Evolutionary conservation across 163 green algal species (phyloP).

Genomic region (Chloromonas sp.): DNA sequence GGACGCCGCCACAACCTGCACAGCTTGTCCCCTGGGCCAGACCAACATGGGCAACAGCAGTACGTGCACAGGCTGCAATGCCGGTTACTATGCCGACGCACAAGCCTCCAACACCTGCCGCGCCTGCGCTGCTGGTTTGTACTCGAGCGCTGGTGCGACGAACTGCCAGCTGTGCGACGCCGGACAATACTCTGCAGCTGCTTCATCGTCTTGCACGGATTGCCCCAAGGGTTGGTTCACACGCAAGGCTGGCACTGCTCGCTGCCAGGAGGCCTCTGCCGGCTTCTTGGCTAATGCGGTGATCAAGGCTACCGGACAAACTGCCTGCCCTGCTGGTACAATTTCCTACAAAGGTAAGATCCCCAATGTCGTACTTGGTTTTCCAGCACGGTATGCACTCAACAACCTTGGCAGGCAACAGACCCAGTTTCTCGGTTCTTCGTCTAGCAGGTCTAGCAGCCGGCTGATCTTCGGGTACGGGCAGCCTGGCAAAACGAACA

Average conservation of each 20-base stretch:
- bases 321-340: not conserved
- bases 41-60: not conserved
- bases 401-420: too few species aligned
- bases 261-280: not conserved
- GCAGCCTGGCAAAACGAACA: too few species aligned
- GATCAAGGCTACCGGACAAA: not conserved
- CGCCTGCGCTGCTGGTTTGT: constrained; percentile 4
- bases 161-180: constrained; percentile 2
- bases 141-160: not conserved
- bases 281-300: not conserved
- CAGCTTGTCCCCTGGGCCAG: not conserved
- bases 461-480: too few species aligned
- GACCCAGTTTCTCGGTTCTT: too few species aligned
- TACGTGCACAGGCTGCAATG: not conserved
- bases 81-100: constrained; percentile 1
- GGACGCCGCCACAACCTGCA: not conserved
- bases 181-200: not conserved
- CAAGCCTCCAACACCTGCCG: not conserved
- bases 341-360: not conserved
- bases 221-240: constrained; percentile 3
- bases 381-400: not conserved
- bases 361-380: too few species aligned
- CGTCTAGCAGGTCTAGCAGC: too few species aligned
- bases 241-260: not conserved
- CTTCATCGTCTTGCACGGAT: not conserved